phyloP scores from a whole-genome alignment of 192 early-diverging fungal species.

The Spizellomyces punctatus region DNA sequence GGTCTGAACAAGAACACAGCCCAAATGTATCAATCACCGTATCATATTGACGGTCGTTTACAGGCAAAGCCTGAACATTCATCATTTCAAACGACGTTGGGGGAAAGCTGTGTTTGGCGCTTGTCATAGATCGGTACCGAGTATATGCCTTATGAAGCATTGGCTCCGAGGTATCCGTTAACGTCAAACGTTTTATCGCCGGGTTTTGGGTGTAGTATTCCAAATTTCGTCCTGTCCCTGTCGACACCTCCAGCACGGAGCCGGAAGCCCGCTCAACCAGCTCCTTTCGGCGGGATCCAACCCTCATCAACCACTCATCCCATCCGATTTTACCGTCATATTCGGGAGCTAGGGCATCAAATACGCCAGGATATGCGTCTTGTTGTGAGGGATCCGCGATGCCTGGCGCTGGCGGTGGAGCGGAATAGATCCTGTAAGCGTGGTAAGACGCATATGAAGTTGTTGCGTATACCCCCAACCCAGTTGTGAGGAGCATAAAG shows the following conservation, averaged over 20 bases:
- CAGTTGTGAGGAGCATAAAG: conserved; percentile 18
- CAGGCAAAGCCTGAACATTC: conserved; percentile 37
- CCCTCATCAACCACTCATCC: conserved; percentile 65
- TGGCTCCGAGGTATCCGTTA: conserved; percentile 51
- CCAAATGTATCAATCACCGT: conserved; percentile 72
- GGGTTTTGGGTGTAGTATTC: conserved; percentile 47
- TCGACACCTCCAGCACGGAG: conserved; percentile 60
- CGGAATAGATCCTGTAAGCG: conserved; percentile 35
- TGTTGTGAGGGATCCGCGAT: conserved; percentile 31
- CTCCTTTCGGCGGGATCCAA: conserved; percentile 49
- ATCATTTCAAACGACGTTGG: conserved; percentile 34
- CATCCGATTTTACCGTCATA: conserved; percentile 63
- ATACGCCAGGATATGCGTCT: conserved; percentile 32
- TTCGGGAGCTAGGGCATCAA: conserved; percentile 47
- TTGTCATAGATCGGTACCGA: conserved; percentile 28
- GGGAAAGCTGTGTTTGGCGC: conserved; percentile 13
- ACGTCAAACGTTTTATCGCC: conserved; percentile 42
- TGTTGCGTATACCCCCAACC: conserved; percentile 30
- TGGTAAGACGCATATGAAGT: conserved; percentile 40
- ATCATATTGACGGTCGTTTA: conserved; percentile 43
- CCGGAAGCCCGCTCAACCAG: conserved; percentile 56
- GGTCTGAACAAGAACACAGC: conserved; percentile 61
- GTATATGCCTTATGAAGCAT: conserved; percentile 58
- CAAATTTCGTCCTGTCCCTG: conserved; percentile 69
- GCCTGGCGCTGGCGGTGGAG: conserved; percentile 23